These are phyloP conservation scores for Mrakia blollopis DNA, from an alignment of 768 basidiomycete genomes.

Conservation along the genomic window DNA sequence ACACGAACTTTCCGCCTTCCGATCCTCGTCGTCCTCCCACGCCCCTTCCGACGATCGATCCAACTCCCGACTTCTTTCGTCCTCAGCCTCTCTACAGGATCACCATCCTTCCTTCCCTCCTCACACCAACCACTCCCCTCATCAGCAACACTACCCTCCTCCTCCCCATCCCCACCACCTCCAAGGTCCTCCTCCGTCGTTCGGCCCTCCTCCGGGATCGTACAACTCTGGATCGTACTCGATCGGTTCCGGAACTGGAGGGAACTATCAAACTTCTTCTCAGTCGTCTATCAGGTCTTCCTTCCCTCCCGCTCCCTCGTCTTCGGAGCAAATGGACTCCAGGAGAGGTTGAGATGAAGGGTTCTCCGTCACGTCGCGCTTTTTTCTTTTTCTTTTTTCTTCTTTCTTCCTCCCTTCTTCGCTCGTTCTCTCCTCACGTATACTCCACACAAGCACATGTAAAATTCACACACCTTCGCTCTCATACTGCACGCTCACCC, in stretches of 20 bases:
- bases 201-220: not conserved
- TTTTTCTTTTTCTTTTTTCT: no score
- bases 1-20: slow-evolving; percentile 1
- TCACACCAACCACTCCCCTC: not conserved
- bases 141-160: not conserved
- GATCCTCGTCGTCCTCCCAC: not conserved
- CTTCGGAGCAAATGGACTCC: no score
- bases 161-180: not conserved
- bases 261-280: not conserved
- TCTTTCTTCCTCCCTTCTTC: no score
- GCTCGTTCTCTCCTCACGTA: no score
- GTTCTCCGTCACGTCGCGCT: no score
- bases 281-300: not conserved
- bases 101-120: not conserved
- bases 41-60: not conserved
- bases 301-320: not conserved
- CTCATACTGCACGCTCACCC: no score
- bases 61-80: not conserved
- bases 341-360: no score
- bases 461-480: no score
- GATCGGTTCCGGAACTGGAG: not conserved
- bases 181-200: not conserved
- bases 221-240: not conserved
- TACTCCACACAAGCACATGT: no score
- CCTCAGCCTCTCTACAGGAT: not conserved